Evolutionary conservation across 2,329 filamentous ascomycete genomes (phyloP), one percentile per base, ranked within the genome.

Genomic region (Ophiosphaerella narmari): DNA sequence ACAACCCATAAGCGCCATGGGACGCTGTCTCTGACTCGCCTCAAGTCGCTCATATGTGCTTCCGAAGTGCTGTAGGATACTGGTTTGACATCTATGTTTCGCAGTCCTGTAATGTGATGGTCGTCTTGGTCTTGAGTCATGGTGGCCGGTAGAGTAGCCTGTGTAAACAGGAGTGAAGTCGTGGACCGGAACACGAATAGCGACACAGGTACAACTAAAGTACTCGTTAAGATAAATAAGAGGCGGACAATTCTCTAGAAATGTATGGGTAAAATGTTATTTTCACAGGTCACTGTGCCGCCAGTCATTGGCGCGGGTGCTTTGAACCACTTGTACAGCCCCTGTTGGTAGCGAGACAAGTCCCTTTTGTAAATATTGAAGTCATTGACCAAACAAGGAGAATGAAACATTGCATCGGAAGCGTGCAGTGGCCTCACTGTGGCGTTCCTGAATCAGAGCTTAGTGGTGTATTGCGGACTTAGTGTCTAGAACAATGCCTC

Each of bases 1-100:
- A 68, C 64, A 4, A 54, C 37, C 62, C 66, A 70, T 3, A 69
- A 32, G 24, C 56, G 51, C 48, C 46, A 51, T 8, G 67, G 65
- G 12, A 70, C 44, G 9, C 50, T 48, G 34, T 66, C 64, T 29
- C 48, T 51, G 9, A 69, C 54, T 12, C 57, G 58, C 11, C 65
- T 54, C 43, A 67, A 49, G 9, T 51, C 37, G 23, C 38, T 38
- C 31, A 18, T 40, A 12, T 52, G 32, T 23, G 39, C 31, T 21
- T 33, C 39, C 11, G 45, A 43, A 3, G 43, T n/a, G 40, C 39
- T 54, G 5, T 48, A 52, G 3, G 38, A 50, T 38, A 45, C 51
- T 37, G 52, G 48, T 18, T 29, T 39, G 39, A 6, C 21, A 42
- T 38, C n/a, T 18, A n/a, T 14, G 42, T 42, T 7, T 24, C 11